Percentiles rank a stretch among this genome's conserved stretches.
Conservation (phyloP, 495 filamentous ascomycete genomes). For the Penicilliopsis zonata region DNA sequence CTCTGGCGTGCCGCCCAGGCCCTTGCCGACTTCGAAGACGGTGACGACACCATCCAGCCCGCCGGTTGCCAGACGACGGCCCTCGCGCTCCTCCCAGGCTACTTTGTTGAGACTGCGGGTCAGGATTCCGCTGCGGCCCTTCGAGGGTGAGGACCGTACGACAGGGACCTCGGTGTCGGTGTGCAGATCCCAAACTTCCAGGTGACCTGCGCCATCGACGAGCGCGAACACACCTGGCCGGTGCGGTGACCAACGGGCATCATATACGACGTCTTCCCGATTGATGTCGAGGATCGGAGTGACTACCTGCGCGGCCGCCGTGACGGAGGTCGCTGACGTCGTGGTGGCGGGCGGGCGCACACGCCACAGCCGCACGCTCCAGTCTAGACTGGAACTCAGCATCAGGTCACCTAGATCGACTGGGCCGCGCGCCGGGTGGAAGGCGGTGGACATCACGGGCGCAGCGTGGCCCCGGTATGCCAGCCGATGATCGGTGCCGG, state of each 20-base stretch:
- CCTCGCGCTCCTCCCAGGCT: slow-evolving; percentile 85
- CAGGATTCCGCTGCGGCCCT: slow-evolving; percentile 37
- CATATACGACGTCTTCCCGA: slow-evolving; percentile 92
- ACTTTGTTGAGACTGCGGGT: slow-evolving; percentile 82
- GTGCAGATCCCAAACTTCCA: slow-evolving; percentile 94
- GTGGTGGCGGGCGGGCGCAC: slow-evolving; percentile 55
- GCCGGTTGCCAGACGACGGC: slow-evolving; percentile 73
- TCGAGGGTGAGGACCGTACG: slow-evolving; percentile 58
- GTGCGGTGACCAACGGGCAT: slow-evolving; percentile 85
- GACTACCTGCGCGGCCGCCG: slow-evolving; percentile 29
- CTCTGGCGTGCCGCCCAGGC: slow-evolving; percentile 64
- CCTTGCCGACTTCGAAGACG: slow-evolving; percentile 85
- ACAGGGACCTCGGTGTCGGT: slow-evolving; percentile 86
- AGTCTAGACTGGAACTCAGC: slow-evolving; percentile 76
- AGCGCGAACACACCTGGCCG: slow-evolving; percentile 87
- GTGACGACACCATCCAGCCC: slow-evolving; percentile 83
- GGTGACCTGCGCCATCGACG: slow-evolving; percentile 83
- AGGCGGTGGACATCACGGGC: slow-evolving; percentile 91
- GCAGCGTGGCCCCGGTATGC: slow-evolving; percentile 80
- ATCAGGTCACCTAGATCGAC: slow-evolving; percentile 95
- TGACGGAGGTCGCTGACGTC: slow-evolving; percentile 28
- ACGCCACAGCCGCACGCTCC: slow-evolving; percentile 96
- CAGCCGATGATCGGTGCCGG: slow-evolving; percentile 78
- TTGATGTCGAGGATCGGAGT: slow-evolving; percentile 76
- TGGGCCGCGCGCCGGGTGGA: slow-evolving; percentile 82